These are phyloP conservation scores for Xylaria sp. DNA, from an alignment of 2,329 filamentous ascomycete genomes.

Conservation along the genomic window DNA sequence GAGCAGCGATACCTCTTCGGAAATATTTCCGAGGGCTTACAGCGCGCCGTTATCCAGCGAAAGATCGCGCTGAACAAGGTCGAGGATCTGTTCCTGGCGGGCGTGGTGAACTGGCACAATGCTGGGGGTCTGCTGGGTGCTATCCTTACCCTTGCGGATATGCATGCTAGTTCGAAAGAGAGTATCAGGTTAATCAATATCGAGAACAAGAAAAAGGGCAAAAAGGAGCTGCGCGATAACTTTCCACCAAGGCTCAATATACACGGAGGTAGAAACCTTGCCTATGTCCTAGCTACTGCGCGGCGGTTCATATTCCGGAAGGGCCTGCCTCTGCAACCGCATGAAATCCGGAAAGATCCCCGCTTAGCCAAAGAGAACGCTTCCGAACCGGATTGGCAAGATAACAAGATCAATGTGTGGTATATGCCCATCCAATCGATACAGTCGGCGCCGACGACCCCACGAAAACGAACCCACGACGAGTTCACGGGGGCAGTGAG, in stretches of 20 bases:
- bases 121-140: slow-evolving; percentile 83
- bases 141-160: slow-evolving; percentile 81
- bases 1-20: slow-evolving; percentile 85
- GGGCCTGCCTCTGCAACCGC: slow-evolving; percentile 70
- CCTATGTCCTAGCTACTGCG: slow-evolving; percentile 79
- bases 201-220: slow-evolving; percentile 42
- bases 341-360: slow-evolving; percentile 63
- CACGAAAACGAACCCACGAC: slow-evolving; percentile 46
- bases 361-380: slow-evolving; percentile 46
- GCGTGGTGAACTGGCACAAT: slow-evolving; percentile 73
- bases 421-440: slow-evolving; percentile 63
- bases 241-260: slow-evolving; percentile 56
- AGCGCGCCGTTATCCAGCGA: slow-evolving; percentile 73
- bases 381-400: slow-evolving; percentile 69
- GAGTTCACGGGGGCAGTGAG: slow-evolving; percentile 43
- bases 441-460: slow-evolving; percentile 24
- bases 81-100: slow-evolving; percentile 81
- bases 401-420: slow-evolving; percentile 83
- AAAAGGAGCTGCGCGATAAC: slow-evolving; percentile 22
- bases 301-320: slow-evolving; percentile 86
- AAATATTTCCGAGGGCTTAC: slow-evolving; percentile 79
- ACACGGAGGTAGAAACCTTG: slow-evolving; percentile 79
- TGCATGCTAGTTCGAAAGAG: slow-evolving; percentile 52
- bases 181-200: slow-evolving; percentile 44
- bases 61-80: slow-evolving; percentile 67